Conservation (phyloP, 768 basidiomycete species). For the Postia placenta region DNA sequence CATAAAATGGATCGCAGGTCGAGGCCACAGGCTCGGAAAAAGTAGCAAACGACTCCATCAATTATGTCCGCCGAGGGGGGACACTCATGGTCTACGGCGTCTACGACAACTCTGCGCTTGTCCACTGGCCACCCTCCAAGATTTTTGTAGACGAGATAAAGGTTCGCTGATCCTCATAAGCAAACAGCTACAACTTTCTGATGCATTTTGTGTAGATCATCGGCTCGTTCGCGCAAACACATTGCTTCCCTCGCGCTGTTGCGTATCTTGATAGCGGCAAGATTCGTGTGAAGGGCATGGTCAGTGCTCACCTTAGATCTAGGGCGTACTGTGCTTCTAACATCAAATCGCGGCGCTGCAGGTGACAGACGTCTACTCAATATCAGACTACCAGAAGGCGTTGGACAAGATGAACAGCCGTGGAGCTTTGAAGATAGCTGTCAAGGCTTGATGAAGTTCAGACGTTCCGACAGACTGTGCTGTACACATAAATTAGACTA, state of each 20-base stretch:
- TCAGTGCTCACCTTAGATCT: constrained; percentile 24
- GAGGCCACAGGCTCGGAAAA: constrained; percentile 83
- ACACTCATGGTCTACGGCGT: constrained; percentile 89
- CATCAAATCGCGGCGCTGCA: constrained; percentile 10
- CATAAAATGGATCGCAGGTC: constrained; percentile 20
- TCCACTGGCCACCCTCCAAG: constrained; percentile 84
- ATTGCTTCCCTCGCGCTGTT: constrained; percentile 87
- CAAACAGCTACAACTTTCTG: no score
- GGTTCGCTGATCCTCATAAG: constrained; percentile 22
- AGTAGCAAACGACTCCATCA: constrained; percentile 82
- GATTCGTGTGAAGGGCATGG: constrained; percentile 77
- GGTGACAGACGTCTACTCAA: constrained; percentile 52
- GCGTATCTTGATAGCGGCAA: constrained; percentile 86
- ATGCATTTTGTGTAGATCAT: constrained; percentile 62
- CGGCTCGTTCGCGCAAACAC: constrained; percentile 85
- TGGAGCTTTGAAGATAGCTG: constrained; percentile 44
- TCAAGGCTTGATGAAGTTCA: constrained; percentile 38
- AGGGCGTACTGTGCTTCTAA: not conserved
- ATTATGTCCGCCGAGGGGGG: constrained; percentile 82
- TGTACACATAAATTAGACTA: no score
- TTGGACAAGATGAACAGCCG: constrained; percentile 61
- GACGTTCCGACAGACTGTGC: no score
- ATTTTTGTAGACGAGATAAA: constrained; percentile 70
- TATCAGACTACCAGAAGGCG: constrained; percentile 58
- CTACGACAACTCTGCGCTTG: constrained; percentile 78